A percentile compares a stretch with the other conserved stretches of the same genome.
These are phyloP conservation scores for Thozetella sp. DNA, from an alignment of 495 filamentous ascomycete genomes.

Conservation along the genomic window DNA sequence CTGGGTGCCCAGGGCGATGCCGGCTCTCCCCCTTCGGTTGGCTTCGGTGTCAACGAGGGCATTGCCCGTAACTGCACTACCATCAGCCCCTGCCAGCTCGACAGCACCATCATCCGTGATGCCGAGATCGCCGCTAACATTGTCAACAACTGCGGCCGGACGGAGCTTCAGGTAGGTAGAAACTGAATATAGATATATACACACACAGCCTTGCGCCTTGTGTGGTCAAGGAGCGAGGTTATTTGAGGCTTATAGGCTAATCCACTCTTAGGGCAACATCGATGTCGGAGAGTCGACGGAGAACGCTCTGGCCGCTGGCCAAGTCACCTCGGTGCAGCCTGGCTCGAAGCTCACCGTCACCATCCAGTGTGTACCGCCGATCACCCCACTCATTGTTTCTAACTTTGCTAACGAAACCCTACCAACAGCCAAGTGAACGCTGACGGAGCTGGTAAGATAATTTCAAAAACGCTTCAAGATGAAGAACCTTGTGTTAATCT, in stretches of 20 bases:
- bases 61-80: constrained; percentile 4
- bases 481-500: too few species aligned
- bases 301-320: constrained; percentile 41
- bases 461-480: too few species aligned
- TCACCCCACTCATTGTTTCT: background rate
- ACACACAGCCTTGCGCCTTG: too few species aligned
- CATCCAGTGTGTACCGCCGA: constrained; percentile 31
- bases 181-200: too few species aligned
- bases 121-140: constrained; percentile 44
- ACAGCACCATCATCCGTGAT: constrained; percentile 55
- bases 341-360: constrained; percentile 41
- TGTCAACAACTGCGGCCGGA: constrained; percentile 52
- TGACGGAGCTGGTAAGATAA: too few species aligned
- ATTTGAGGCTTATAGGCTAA: too few species aligned
- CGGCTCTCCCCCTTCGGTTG: constrained; percentile 33
- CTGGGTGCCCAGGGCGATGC: constrained; percentile 37
- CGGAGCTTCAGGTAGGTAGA: constrained; percentile 44
- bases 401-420: background rate
- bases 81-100: constrained; percentile 37
- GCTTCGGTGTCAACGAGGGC: constrained; percentile 41
- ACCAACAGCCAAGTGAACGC: constrained; percentile 50
- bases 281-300: constrained; percentile 56
- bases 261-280: constrained; percentile 57
- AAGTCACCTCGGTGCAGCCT: constrained; percentile 42
- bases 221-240: too few species aligned